Base-by-base conservation (phyloP, 192 early-diverging fungal genomes). In the Rhizophagus clarus region DNA sequence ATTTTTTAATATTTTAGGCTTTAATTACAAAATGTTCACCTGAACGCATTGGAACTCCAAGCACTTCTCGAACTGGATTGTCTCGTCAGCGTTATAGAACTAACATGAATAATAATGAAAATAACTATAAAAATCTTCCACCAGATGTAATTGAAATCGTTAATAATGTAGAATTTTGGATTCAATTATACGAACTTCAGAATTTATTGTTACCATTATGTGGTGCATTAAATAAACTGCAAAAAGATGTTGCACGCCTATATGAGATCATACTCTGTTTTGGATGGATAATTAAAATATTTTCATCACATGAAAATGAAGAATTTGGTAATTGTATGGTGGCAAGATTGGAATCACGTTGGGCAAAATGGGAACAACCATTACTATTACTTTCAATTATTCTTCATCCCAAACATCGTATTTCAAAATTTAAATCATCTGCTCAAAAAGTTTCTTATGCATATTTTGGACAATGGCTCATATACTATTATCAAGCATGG, bases 401-500 rank as follows among this genome's bases (percentile, higher is more conserved):
- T 20, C 29, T 77, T 32, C 42, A 67, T 68, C 42, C 63, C 17
- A 17, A 49, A 67, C 45, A 77, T 45, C 29, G 20, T 31, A 10
- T 47, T 42, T 67, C 10, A 26, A 64, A 64, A 49, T 67, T 77
- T 67, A 56, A n/a, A 0, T 32, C 51, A 2, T 51, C 31, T 28
- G 28, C 28, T 20, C 2, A 2, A n/a, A 28, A 66, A 24, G 0
- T 68, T 45, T 47, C 14, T 49, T 77, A 42, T 47, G 29, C 24
- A 26, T 9, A 49, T n/a, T 61, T 64, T 64, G 40, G 40, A 20
- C n/a, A 66, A 77, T 67, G 22, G 62, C 10, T 77, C 40, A 45
- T n/a, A 26, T 77, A 77, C 40, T 75, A 75, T 28, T 77, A 77
- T 77, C 6, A 67, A 37, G 76, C 64, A 66, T 77, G 40, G 62